Conservation (phyloP, 192 early-diverging fungal genomes). For the Chytriomyces sp. region DNA sequence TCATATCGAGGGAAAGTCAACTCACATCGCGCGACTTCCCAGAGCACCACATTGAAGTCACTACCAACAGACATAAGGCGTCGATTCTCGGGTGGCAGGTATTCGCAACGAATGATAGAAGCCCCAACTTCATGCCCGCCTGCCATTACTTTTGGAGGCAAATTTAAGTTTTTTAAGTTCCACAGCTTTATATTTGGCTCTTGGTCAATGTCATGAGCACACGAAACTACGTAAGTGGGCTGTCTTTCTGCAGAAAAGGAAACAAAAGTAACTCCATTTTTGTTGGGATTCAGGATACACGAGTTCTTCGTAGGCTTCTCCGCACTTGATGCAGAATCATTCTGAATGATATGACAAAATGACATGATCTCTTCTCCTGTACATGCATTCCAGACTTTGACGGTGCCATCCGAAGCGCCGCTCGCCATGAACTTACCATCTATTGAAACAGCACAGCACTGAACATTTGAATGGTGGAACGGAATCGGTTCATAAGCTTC, state of each 20-base stretch:
- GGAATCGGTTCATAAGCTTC: conserved; percentile 27
- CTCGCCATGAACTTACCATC: conserved; percentile 74
- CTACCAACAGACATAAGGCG: conserved; percentile 25
- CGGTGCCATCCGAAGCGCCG: conserved; percentile 79
- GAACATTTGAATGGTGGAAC: conserved; percentile 28
- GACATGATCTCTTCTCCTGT: conserved; percentile 46
- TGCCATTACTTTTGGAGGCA: conserved; percentile 18
- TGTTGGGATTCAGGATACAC: not conserved
- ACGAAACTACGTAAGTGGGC: conserved; percentile 5
- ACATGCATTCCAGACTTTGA: conserved; percentile 83
- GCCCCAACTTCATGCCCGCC: conserved; percentile 20
- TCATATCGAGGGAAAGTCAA: no score
- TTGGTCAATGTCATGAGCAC: conserved; percentile 22
- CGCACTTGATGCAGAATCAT: not conserved
- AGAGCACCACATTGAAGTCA: conserved; percentile 24
- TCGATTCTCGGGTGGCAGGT: conserved; percentile 31
- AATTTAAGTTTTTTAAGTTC: not conserved
- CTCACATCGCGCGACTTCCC: conserved; percentile 39
- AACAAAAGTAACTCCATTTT: conserved; percentile 25
- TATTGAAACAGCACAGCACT: conserved; percentile 25
- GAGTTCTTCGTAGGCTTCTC: not conserved
- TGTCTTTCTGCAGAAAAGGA: conserved; percentile 26
- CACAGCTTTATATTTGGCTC: conserved; percentile 30
- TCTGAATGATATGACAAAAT: conserved; percentile 14
- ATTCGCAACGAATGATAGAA: conserved; percentile 17